Percentiles rank a stretch among this genome's conserved stretches.
Evolutionary conservation across 129 eudicot genomes (phyloP).

Genomic region (Kitagawia praeruptora): DNA sequence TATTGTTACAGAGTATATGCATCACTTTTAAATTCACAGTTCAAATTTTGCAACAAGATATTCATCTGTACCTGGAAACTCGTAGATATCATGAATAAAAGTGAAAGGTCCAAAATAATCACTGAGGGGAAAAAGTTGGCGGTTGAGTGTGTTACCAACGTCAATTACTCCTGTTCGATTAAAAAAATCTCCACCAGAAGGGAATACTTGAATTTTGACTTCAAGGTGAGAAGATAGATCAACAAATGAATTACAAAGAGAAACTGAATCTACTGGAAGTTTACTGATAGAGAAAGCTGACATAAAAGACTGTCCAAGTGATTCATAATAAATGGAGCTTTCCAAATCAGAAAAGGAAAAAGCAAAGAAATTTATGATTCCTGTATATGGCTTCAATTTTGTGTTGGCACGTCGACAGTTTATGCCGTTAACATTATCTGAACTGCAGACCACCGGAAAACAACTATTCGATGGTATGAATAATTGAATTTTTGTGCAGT

Average conservation of each 20-base stretch:
- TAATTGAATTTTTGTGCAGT: conserved; percentile 33
- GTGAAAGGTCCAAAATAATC: conserved; percentile 49
- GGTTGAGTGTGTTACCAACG: conserved; percentile 58
- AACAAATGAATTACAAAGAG: conserved; percentile 35
- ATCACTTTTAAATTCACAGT: not conserved
- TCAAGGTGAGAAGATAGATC: conserved; percentile 42
- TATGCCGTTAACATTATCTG: conserved; percentile 36
- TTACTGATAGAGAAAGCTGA: conserved; percentile 19
- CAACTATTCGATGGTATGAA: conserved; percentile 31
- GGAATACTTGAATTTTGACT: conserved; percentile 49
- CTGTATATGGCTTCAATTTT: conserved; percentile 44
- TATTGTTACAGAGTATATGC: not conserved
- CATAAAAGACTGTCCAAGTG: conserved; percentile 37
- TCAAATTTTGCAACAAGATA: not conserved
- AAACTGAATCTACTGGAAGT: conserved; percentile 72
- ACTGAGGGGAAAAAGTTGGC: conserved; percentile 38
- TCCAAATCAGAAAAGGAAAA: conserved; percentile 60
- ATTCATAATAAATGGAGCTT: conserved; percentile 36
- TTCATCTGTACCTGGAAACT: conserved; percentile 46
- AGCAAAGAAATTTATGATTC: conserved; percentile 58
- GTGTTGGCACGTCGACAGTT: conserved; percentile 48
- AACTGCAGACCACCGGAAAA: conserved; percentile 29
- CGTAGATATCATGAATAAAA: conserved; percentile 45
- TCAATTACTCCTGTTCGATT: conserved; percentile 39
- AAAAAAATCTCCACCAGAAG: conserved; percentile 47